Conservation (phyloP, 208 protist genomes). For the Leishmania martiniquensis region DNA sequence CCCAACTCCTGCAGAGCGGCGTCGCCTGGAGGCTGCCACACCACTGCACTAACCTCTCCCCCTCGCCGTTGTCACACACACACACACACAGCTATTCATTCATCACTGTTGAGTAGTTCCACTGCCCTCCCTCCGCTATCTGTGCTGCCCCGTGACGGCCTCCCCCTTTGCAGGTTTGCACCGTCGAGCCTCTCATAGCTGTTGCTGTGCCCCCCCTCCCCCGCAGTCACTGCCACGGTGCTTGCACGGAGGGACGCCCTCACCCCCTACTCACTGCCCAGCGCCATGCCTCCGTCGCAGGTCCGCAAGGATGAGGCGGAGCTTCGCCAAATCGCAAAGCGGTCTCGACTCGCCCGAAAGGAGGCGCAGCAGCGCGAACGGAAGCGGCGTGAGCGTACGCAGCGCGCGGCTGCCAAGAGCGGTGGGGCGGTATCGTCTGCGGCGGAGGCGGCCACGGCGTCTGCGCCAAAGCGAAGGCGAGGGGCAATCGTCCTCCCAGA, state of each 20-base stretch:
- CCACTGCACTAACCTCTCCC: neutral
- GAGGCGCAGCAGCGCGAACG: slow-evolving; percentile 52
- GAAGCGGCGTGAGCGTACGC: slow-evolving; percentile 40
- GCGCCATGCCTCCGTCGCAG: slow-evolving; percentile 56
- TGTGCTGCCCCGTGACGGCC: neutral
- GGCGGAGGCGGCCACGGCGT: neutral
- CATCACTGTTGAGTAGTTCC: neutral
- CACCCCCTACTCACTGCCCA: neutral
- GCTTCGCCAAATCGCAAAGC: slow-evolving; percentile 76
- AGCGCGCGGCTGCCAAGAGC: slow-evolving; percentile 25
- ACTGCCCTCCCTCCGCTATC: neutral
- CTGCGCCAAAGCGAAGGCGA: slow-evolving; percentile 33
- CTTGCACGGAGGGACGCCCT: neutral
- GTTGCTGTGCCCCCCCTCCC: neutral
- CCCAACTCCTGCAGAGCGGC: neutral
- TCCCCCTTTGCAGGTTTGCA: neutral
- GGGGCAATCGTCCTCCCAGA: slow-evolving; percentile 78
- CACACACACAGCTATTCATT: neutral
- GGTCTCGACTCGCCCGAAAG: slow-evolving; percentile 55
- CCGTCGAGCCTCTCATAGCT: neutral
- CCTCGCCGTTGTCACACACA: neutral
- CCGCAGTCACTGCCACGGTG: neutral
- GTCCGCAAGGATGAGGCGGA: slow-evolving; percentile 86
- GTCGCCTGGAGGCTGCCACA: neutral
- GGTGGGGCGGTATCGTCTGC: neutral